Conservation (phyloP, 306 rosid genomes). For the Datisca glomerata region DNA sequence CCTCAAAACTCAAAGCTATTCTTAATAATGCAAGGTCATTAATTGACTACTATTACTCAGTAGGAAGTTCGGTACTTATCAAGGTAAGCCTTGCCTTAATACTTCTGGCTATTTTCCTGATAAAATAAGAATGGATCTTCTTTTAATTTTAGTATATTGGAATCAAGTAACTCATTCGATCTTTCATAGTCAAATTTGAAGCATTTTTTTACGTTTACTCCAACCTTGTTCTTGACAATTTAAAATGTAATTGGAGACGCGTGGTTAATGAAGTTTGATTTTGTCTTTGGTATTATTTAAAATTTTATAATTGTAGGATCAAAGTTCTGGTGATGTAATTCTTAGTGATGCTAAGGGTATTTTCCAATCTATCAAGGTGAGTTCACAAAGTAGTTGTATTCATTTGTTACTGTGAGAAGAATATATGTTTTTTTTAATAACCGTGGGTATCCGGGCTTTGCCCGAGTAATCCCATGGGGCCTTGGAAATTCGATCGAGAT, state of each 20-base stretch:
- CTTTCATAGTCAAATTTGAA: too few species aligned
- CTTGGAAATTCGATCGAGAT: too few species aligned
- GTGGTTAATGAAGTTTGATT: too few species aligned
- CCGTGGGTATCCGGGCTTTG: too few species aligned
- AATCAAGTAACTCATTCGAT: constrained; percentile 1
- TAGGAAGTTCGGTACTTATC: constrained; percentile 62
- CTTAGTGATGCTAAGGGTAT: constrained; percentile 63
- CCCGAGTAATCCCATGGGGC: too few species aligned
- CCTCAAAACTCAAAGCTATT: constrained; percentile 42
- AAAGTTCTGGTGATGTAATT: constrained; percentile 47
- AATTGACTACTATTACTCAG: constrained; percentile 63
- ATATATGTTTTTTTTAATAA: constrained; percentile 10
- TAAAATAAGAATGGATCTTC: not conserved
- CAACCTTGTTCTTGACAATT: too few species aligned
- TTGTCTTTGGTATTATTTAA: not conserved
- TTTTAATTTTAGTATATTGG: not conserved
- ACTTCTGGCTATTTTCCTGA: not conserved
- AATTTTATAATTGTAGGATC: constrained; percentile 34
- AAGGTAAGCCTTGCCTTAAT: constrained; percentile 35
- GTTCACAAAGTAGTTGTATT: constrained; percentile 10
- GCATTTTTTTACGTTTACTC: too few species aligned
- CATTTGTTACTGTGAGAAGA: constrained; percentile 10
- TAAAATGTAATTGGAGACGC: too few species aligned
- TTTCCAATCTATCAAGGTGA: constrained; percentile 80
- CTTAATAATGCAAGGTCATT: constrained; percentile 52